A percentile compares a stretch with the other conserved stretches of the same genome.
Evolutionary conservation across 179 eudicot species (phyloP).

Genomic region (Pouteria campechiana): DNA sequence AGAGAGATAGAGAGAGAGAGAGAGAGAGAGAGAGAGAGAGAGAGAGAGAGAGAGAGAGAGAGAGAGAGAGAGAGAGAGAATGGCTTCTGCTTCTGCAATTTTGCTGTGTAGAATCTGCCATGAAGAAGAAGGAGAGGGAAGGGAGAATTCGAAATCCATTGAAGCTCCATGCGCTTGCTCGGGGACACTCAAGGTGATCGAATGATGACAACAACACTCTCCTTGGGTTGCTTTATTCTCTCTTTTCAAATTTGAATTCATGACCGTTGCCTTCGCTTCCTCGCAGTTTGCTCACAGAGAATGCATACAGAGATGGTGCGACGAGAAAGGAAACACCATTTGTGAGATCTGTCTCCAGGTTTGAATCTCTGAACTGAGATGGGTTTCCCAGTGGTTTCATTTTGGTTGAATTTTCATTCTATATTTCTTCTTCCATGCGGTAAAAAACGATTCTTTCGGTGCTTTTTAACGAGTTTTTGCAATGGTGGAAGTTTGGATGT

Average conservation of each 20-base stretch:
- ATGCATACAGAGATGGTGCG: slow-evolving; percentile 94
- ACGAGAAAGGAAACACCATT: slow-evolving; percentile 74
- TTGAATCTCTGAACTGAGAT: slow-evolving; percentile 9
- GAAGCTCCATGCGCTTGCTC: slow-evolving; percentile 91
- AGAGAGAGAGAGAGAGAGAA: slow-evolving; percentile 5
- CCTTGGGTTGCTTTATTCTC: neutral
- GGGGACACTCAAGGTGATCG: slow-evolving; percentile 72
- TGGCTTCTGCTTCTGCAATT: slow-evolving; percentile 11
- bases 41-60: too few species aligned
- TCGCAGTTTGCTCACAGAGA: slow-evolving; percentile 91
- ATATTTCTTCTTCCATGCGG: neutral
- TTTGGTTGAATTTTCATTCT: neutral
- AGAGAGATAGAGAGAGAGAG: too few species aligned
- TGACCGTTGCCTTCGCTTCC: neutral
- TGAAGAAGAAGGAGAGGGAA: slow-evolving; percentile 65
- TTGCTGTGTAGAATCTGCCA: slow-evolving; percentile 78
- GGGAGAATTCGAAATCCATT: slow-evolving; percentile 43
- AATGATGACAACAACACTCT: neutral
- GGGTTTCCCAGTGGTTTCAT: neutral
- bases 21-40: too few species aligned
- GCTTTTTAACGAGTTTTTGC: neutral
- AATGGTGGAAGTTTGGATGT: neutral
- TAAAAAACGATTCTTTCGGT: neutral
- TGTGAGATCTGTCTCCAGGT: slow-evolving; percentile 97
- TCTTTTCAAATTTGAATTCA: neutral